A percentile compares a stretch with the other conserved stretches of the same genome.
phyloP scores from a whole-genome alignment of 1,284 basidiomycete genomes.

The Caloboletus inedulis region DNA sequence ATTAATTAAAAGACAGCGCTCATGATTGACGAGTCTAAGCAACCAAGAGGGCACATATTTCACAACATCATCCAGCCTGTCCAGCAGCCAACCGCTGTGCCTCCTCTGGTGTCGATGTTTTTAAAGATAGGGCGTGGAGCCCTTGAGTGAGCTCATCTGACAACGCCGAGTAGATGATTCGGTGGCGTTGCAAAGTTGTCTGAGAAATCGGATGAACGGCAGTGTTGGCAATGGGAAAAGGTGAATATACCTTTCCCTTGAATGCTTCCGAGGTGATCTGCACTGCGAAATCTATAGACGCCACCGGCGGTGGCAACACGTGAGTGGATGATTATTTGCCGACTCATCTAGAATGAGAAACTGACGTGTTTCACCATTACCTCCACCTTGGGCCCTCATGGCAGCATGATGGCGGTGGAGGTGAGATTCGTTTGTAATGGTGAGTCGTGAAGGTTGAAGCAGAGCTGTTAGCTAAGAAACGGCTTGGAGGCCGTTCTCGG shows the following conservation, averaged over 20 bases:
- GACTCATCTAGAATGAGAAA: slow-evolving; percentile 26
- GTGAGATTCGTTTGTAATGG: slow-evolving; percentile 72
- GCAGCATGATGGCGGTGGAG: slow-evolving; percentile 74
- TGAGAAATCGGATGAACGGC: slow-evolving; percentile 29
- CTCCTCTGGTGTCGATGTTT: slow-evolving; percentile 66
- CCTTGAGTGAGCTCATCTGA: slow-evolving; percentile 66
- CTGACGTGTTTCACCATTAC: slow-evolving; percentile 69
- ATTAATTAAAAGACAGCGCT: slow-evolving; percentile 33
- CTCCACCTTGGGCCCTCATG: slow-evolving; percentile 64
- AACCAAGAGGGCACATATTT: slow-evolving; percentile 15
- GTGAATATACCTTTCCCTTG: slow-evolving; percentile 58
- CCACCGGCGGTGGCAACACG: slow-evolving; percentile 21
- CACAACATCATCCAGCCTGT: slow-evolving; percentile 26
- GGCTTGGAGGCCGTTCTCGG: slow-evolving; percentile 20
- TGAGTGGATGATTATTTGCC: slow-evolving; percentile 20
- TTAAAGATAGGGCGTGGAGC: slow-evolving; percentile 72
- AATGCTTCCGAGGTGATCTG: slow-evolving; percentile 68
- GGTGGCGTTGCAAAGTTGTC: slow-evolving; percentile 75
- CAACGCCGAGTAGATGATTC: slow-evolving; percentile 68
- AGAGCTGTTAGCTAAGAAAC: slow-evolving; percentile 50
- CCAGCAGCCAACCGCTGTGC: slow-evolving; percentile 25
- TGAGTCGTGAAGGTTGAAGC: slow-evolving; percentile 56
- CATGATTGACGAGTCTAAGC: slow-evolving; percentile 30
- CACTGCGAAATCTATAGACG: slow-evolving; percentile 64
- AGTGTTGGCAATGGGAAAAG: slow-evolving; percentile 1